Evolutionary conservation across 2,329 filamentous ascomycete genomes (phyloP), one percentile per base, ranked within the genome.

Genomic region (Pezicula rhizophila): DNA sequence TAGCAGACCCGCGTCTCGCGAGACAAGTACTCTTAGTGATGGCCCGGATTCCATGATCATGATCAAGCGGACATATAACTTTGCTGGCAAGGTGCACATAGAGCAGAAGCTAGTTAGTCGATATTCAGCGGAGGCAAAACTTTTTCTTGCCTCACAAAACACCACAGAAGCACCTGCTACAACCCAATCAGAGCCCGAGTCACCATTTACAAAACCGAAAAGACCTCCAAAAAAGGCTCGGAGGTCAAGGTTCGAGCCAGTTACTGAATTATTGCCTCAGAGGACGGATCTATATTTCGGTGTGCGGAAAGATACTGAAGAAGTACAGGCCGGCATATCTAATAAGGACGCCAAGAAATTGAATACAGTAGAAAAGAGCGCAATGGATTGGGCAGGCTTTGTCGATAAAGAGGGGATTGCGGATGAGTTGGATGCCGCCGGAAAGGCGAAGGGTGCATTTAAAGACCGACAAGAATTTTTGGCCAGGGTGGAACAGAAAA

Each of bases 51-150:
- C 63, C 2, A 64, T 59, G 68, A 73, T 89, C 57, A 77, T 76
- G 52, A 84, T 89, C 52, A 85, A 82, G 58, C 80, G 84, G 26
- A 84, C 79, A 12, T 89, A 87, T 67, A 85, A 84, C 58, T 89
- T 89, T 57, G 86, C 85, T 33, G 86, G 85, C 26, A 80, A 85
- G 59, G 74, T 84, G 11, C 81, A 86, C 58, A 85, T 77, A 0
- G 85, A 89, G 60, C 82, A 87, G 62, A 88, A 87, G 63, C 68
- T 83, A 10, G 82, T 89, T 1, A 70, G 79, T 3, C 74, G 78
- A 40, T 74, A 80, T 60, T 85, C 82, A 0, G 82, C 82, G 47
- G 83, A 86, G 62, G 83, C 81, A 39, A 79, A 76, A 53, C 71
- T 85, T 10, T 84, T 81, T 56, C 73, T 85, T 12, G 77, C 77